Evolutionary conservation across 1,284 basidiomycete species (phyloP).

Genomic region (Thecaphora frezii): DNA sequence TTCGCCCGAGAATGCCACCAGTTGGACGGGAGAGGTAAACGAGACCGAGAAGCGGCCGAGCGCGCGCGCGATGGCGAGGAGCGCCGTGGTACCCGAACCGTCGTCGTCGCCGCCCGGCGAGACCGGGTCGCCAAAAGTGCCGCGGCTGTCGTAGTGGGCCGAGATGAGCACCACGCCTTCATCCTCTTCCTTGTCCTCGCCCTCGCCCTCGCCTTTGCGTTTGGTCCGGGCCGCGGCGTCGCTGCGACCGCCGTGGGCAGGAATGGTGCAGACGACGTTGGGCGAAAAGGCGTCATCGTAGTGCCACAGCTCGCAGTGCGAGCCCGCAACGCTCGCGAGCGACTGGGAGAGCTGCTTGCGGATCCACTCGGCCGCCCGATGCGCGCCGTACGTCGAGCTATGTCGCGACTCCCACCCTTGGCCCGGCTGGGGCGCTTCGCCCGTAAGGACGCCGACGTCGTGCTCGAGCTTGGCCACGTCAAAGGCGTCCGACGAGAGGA

Average conservation of each 20-base stretch:
- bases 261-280: conserved; percentile 39
- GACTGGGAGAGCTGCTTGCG: conserved; percentile 14
- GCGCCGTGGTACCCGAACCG: conserved; percentile 32
- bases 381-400: conserved; percentile 32
- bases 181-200: conserved; percentile 6
- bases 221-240: background rate
- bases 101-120: conserved; percentile 57
- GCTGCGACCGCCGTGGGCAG: background rate
- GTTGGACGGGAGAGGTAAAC: conserved; percentile 43
- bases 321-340: conserved; percentile 13
- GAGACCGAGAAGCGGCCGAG: conserved; percentile 15
- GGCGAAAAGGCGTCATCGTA: conserved; percentile 36
- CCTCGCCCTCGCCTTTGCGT: background rate
- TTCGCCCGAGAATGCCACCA: conserved; percentile 57
- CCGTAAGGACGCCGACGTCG: conserved; percentile 32
- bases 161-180: conserved; percentile 49
- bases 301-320: conserved; percentile 15
- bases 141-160: conserved; percentile 53
- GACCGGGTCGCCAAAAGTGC: conserved; percentile 46
- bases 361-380: conserved; percentile 33
- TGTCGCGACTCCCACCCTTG: conserved; percentile 27
- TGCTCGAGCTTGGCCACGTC: conserved; percentile 9
- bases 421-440: conserved; percentile 22
- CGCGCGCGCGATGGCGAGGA: conserved; percentile 52
- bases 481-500: conserved; percentile 18